A percentile compares a stretch with the other conserved stretches of the same genome.
Evolutionary conservation across 305 asterid species (phyloP).

Genomic region (Euphrasia arctica): DNA sequence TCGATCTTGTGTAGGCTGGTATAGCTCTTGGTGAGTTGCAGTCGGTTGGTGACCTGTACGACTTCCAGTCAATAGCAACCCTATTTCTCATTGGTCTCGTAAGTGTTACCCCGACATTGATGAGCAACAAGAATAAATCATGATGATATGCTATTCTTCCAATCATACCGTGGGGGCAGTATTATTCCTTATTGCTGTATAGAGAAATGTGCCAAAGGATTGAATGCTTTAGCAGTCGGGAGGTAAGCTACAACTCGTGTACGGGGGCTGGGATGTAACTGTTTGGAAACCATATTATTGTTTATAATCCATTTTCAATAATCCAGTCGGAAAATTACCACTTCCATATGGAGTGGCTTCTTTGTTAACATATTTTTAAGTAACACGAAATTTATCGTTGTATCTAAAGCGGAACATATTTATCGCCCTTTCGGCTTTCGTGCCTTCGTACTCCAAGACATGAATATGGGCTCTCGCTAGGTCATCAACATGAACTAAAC

Average conservation of each 20-base stretch:
- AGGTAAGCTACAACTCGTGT: conserved; percentile 1
- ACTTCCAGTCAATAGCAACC: conserved; percentile 75
- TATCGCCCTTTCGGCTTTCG: too few relatives aligned
- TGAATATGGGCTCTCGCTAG: too few relatives aligned
- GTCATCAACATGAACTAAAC: too few relatives aligned
- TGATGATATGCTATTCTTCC: conserved; percentile 19
- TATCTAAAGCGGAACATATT: too few relatives aligned
- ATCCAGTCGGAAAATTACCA: conserved; percentile 16
- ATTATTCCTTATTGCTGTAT: conserved; percentile 8
- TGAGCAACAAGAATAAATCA: conserved; percentile 48
- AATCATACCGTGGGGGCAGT: conserved; percentile 23
- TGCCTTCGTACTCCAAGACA: too few relatives aligned
- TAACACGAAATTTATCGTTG: neutral
- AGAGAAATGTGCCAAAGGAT: conserved; percentile 15
- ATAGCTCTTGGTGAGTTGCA: conserved; percentile 83
- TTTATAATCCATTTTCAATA: neutral
- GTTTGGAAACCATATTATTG: neutral
- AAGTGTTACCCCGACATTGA: conserved; percentile 65
- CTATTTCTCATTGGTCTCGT: conserved; percentile 79
- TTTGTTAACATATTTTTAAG: neutral
- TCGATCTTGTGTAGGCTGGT: conserved; percentile 64
- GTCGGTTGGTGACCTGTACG: conserved; percentile 85
- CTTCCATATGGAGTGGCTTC: neutral
- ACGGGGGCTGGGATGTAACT: conserved; percentile 18
- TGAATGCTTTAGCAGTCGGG: conserved; percentile 2